Evolutionary conservation across 306 rosid species (phyloP).

Genomic region (Dryas drummondii): DNA sequence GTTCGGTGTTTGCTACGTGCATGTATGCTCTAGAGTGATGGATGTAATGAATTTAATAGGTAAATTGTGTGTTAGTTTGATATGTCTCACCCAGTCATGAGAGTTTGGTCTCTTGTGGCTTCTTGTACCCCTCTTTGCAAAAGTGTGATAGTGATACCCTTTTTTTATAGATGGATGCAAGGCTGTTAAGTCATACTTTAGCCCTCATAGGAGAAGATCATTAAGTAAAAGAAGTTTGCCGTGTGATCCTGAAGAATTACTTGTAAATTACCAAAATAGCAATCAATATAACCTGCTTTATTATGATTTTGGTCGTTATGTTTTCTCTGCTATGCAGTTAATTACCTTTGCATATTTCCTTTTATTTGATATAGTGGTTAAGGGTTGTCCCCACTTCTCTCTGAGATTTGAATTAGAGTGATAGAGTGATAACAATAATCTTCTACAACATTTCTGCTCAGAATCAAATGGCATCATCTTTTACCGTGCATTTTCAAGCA

Average conservation of each 20-base stretch:
- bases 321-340: background rate
- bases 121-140: background rate
- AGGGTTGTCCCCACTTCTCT: background rate
- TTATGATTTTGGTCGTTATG: background rate
- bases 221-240: background rate
- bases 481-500: background rate
- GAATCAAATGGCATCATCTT: background rate
- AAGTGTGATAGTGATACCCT: background rate
- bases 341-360: background rate
- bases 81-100: background rate
- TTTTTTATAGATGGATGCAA: background rate
- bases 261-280: background rate
- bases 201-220: background rate
- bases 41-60: too few species aligned
- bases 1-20: background rate
- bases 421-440: background rate
- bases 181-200: background rate
- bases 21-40: background rate
- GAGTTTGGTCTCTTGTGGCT: background rate
- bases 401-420: background rate
- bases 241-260: background rate
- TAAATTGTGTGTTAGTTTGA: background rate
- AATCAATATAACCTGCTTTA: background rate
- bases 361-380: background rate
- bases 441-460: background rate